Evolutionary conservation across 1,284 basidiomycete species (phyloP).

Genomic region (Gomphus sp.): DNA sequence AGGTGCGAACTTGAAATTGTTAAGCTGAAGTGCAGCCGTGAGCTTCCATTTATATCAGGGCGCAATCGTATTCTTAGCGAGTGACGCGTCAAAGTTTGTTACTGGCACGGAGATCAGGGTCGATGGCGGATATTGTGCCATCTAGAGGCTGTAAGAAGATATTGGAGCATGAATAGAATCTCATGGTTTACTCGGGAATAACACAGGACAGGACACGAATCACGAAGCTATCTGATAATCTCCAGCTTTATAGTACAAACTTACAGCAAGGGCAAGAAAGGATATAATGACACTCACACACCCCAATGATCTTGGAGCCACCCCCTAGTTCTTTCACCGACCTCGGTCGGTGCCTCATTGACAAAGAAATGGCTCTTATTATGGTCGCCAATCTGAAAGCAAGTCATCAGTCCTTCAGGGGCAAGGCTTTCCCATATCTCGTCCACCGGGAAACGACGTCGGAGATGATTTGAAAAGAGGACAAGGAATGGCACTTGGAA

Average conservation of each 20-base stretch:
- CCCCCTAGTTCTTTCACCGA: constrained; percentile 9
- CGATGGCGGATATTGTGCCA: constrained; percentile 76
- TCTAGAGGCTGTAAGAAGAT: constrained; percentile 22
- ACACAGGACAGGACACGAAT: too few species aligned
- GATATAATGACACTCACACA: not conserved
- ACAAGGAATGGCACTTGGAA: constrained; percentile 16
- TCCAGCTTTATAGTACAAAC: too few species aligned
- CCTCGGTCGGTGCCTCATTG: constrained; percentile 17
- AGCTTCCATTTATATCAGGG: constrained; percentile 34
- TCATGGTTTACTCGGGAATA: too few species aligned
- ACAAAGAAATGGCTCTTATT: constrained; percentile 19
- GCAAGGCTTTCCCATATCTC: constrained; percentile 17
- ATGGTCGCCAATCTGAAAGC: constrained; percentile 16
- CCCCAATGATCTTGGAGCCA: constrained; percentile 13
- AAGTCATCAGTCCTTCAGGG: constrained; percentile 11
- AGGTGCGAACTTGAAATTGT: constrained; percentile 29
- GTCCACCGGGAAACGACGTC: constrained; percentile 17
- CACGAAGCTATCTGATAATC: too few species aligned
- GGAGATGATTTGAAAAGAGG: constrained; percentile 17
- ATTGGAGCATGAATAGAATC: too few species aligned
- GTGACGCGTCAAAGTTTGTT: constrained; percentile 80
- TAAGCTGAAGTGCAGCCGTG: constrained; percentile 6
- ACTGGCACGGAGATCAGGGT: constrained; percentile 80
- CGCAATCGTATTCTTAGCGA: constrained; percentile 77
- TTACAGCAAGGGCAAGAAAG: too few species aligned